These are phyloP conservation scores for Lyophyllum atratum DNA, from an alignment of 768 basidiomycete genomes.

Conservation along the genomic window DNA sequence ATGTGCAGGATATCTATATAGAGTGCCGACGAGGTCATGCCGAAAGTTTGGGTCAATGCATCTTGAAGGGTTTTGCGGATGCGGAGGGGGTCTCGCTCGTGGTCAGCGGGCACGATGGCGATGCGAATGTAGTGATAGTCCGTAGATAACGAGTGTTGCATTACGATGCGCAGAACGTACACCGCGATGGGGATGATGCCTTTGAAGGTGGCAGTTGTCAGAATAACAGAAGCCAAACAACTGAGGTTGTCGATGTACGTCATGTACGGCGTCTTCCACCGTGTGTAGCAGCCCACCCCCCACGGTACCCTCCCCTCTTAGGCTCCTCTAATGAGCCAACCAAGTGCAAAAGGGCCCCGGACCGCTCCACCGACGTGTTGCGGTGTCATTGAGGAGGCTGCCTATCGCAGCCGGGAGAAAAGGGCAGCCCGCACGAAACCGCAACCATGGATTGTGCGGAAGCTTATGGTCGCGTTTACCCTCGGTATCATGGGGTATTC, in stretches of 20 bases:
- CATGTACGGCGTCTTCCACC: slow-evolving; percentile 3
- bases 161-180: background rate
- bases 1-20: slow-evolving; percentile 65
- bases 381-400: slow-evolving; percentile 55
- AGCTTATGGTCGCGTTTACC: slow-evolving; percentile 63
- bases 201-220: background rate
- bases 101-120: slow-evolving; percentile 35
- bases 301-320: background rate
- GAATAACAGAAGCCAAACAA: slow-evolving; percentile 2
- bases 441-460: slow-evolving; percentile 76
- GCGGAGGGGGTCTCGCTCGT: slow-evolving; percentile 38
- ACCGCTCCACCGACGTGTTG: slow-evolving; percentile 36
- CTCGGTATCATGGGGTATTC: slow-evolving; percentile 65
- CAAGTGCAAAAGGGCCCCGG: background rate
- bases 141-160: slow-evolving; percentile 24
- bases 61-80: slow-evolving; percentile 60
- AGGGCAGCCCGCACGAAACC: slow-evolving; percentile 45
- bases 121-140: slow-evolving; percentile 50
- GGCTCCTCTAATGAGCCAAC: background rate
- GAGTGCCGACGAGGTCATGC: slow-evolving; percentile 48
- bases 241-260: slow-evolving; percentile 14
- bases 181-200: background rate
- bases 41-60: slow-evolving; percentile 54
- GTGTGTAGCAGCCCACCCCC: background rate
- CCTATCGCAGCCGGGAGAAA: slow-evolving; percentile 38